Percentiles rank a stretch among this genome's conserved stretches.
phyloP scores from a whole-genome alignment of 1,139 yeast species.

The Blastobotrys petasosporus region DNA sequence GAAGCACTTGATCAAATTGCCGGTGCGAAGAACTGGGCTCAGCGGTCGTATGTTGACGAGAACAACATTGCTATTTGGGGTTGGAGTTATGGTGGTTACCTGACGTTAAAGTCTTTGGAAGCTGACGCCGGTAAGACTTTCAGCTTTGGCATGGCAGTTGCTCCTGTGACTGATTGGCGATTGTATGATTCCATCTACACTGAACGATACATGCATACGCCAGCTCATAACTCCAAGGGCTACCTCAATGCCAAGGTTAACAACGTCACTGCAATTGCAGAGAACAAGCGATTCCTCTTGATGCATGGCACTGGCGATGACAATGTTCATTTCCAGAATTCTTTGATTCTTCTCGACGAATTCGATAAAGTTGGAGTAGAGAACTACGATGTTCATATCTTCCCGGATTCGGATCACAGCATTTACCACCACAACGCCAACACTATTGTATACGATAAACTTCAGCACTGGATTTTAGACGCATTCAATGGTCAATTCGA shows the following conservation, averaged over 20 bases:
- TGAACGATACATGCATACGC: constrained; percentile 81
- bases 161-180: constrained; percentile 82
- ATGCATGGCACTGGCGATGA: constrained; percentile 98
- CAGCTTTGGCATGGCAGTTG: constrained; percentile 79
- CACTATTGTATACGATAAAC: constrained; percentile 65
- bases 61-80: constrained; percentile 86
- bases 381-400: constrained; percentile 83
- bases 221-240: constrained; percentile 49
- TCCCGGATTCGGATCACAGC: constrained; percentile 90
- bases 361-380: constrained; percentile 58
- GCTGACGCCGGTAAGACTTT: constrained; percentile 61
- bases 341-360: constrained; percentile 65
- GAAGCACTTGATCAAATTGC: constrained; percentile 78
- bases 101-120: constrained; percentile 71
- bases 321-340: constrained; percentile 89
- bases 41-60: constrained; percentile 48
- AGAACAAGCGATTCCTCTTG: constrained; percentile 63
- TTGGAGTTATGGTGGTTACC: constrained; percentile 88
- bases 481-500: constrained; percentile 47
- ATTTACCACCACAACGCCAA: constrained; percentile 77
- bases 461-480: constrained; percentile 61
- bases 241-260: constrained; percentile 43
- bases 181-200: constrained; percentile 80
- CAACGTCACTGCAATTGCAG: constrained; percentile 43
- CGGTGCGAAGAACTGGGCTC: constrained; percentile 58